Conservation (phyloP, 129 eudicot species). For the Flaveria sonorensis region DNA sequence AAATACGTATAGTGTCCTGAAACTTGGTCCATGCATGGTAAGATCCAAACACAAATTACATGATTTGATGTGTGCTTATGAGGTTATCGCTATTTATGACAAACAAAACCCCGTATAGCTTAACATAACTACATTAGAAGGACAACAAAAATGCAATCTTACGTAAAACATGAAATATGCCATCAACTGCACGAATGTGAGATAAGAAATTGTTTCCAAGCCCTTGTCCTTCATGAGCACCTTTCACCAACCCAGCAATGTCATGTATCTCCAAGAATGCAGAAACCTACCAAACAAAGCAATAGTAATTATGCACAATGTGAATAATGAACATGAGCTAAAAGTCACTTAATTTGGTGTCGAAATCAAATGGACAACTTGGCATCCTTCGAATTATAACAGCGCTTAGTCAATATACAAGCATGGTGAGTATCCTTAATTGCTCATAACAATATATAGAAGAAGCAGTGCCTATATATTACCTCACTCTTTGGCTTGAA, state of each 20-base stretch:
- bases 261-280: slow-evolving; percentile 99
- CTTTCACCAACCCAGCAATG: slow-evolving; percentile 97
- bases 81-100: not conserved
- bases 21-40: not conserved
- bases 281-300: slow-evolving; percentile 56
- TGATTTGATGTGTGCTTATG: not conserved
- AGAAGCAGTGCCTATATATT: slow-evolving; percentile 2
- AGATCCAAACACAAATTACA: not conserved
- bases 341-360: not conserved
- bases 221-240: slow-evolving; percentile 99
- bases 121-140: not conserved
- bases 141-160: slow-evolving; percentile 38
- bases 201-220: slow-evolving; percentile 97
- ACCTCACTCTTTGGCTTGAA: slow-evolving; percentile 99
- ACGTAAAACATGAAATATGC: slow-evolving; percentile 98
- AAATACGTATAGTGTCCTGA: not conserved
- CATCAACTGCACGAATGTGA: slow-evolving; percentile 99
- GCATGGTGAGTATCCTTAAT: not conserved
- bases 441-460: not conserved
- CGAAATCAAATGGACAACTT: slow-evolving; percentile 16
- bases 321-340: not conserved
- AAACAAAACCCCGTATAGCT: slow-evolving; percentile 7
- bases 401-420: not conserved
- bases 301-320: not conserved
- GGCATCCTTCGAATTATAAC: not conserved